Percentiles rank a stretch among this genome's conserved stretches.
Evolutionary conservation across 2,329 filamentous ascomycete genomes (phyloP).

Genomic region (Aspergillus tubingensis): DNA sequence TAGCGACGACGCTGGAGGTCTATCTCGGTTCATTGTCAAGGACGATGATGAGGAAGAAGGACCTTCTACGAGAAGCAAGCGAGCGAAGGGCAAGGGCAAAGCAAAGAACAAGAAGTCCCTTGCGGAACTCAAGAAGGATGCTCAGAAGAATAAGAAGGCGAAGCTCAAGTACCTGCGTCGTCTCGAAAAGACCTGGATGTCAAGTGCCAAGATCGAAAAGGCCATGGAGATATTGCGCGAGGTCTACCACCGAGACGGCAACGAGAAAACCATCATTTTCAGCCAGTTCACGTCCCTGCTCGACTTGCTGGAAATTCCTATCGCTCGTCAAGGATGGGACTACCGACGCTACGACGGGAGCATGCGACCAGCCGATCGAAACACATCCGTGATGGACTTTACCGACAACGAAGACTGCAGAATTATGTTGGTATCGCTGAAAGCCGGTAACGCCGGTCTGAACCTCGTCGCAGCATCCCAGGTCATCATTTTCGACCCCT

Average conservation of each 20-base stretch:
- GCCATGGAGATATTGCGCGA: constrained; percentile 64
- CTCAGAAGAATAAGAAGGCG: constrained; percentile 63
- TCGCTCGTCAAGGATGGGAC: constrained; percentile 58
- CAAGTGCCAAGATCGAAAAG: constrained; percentile 74
- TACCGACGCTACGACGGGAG: constrained; percentile 75
- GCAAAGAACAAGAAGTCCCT: constrained; percentile 49
- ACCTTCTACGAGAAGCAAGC: constrained; percentile 38
- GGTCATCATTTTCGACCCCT: constrained; percentile 88
- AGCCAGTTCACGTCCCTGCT: constrained; percentile 79
- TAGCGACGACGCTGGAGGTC: constrained; percentile 25
- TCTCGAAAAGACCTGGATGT: constrained; percentile 67
- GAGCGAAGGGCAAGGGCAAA: constrained; percentile 45
- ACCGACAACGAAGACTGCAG: constrained; percentile 60
- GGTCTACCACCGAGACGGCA: constrained; percentile 51
- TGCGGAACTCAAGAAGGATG: constrained; percentile 44
- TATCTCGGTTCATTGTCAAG: constrained; percentile 22
- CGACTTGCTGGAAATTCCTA: constrained; percentile 73
- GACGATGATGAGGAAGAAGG: constrained; percentile 37
- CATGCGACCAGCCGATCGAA: constrained; percentile 68
- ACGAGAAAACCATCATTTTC: constrained; percentile 79
- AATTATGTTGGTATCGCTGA: constrained; percentile 76
- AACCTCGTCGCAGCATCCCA: constrained; percentile 82
- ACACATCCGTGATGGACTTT: constrained; percentile 68
- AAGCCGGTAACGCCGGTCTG: constrained; percentile 80
- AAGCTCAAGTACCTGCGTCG: constrained; percentile 70